Evolutionary conservation across 2,329 filamentous ascomycete genomes (phyloP).

Genomic region (Aspergillus luchuensis): DNA sequence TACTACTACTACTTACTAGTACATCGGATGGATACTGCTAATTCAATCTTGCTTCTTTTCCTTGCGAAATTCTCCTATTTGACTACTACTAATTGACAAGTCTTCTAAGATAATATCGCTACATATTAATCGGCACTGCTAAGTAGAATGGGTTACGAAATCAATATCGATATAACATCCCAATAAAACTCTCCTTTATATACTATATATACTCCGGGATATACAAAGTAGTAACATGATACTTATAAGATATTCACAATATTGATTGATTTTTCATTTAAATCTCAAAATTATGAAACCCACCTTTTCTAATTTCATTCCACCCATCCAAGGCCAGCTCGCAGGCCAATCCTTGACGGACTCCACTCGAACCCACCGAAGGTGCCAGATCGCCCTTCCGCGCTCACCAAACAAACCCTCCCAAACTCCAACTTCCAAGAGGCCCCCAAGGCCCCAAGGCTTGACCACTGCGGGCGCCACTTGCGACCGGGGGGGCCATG

Average conservation of each 20-base stretch:
- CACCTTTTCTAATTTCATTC: not conserved
- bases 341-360: slow-evolving; percentile 9
- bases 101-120: too few species aligned
- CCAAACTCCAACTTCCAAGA: slow-evolving; percentile 5
- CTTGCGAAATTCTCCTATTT: too few species aligned
- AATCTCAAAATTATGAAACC: not conserved
- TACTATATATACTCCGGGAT: not conserved
- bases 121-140: too few species aligned
- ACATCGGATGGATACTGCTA: too few species aligned
- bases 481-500: slow-evolving; percentile 16
- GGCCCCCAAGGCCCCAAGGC: slow-evolving; percentile 13
- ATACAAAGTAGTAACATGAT: not conserved
- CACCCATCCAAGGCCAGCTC: slow-evolving; percentile 15
- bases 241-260: too few species aligned
- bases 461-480: slow-evolving; percentile 27
- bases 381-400: slow-evolving; percentile 25
- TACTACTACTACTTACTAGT: too few species aligned
- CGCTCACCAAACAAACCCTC: slow-evolving; percentile 16
- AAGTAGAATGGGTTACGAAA: too few species aligned
- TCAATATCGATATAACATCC: too few species aligned
- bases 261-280: not conserved
- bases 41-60: too few species aligned
- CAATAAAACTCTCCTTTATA: too few species aligned
- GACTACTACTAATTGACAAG: too few species aligned
- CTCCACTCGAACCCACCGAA: slow-evolving; percentile 20